Evolutionary conservation across 2,329 filamentous ascomycete genomes (phyloP), one percentile per base, ranked within the genome.

Genomic region (Basipetospora chlamydospora): DNA sequence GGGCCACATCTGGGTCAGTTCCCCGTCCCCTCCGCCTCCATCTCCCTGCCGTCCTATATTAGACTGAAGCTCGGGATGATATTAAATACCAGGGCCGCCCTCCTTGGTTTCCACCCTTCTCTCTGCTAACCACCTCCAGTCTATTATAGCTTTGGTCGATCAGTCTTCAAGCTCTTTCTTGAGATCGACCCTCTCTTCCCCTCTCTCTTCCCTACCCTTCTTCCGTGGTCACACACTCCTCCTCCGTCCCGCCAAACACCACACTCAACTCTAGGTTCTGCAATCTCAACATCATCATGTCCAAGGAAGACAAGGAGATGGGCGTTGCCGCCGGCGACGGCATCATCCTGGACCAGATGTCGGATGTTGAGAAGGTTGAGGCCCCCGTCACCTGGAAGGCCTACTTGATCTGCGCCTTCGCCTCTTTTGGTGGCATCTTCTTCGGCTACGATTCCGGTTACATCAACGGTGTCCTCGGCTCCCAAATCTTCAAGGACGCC

Each of bases 381-480:
- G 76, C 77, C 10, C 75, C 77, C 46, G 68, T 80, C 47, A 80
- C 76, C 44, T 58, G 71, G 57, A 75, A 77, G 62, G 76, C 76
- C 39, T 80, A 81, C 55, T 42, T 78, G 35, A 69, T 80, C 51
- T 80, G 76, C 56, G 76, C 73, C 44, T 81, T 80, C 44, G 77
- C 77, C 41, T 73, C 76, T 23, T 79, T 80, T 42, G 77, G 77
- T 49, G 77, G 73, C 56, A 80, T 83, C 58, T 79, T 84, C 62
- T 81, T 84, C 58, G 80, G 80, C 34, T 86, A 81, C 57, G 80
- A 85, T 49, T 81, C 78, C 28, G 80, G 80, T 46, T 81, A 80
- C 59, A 81, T 82, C 62, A 75, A 73, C 53, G 74, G 74, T 52
- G 72, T 78, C 41, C 59, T 70, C 28, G 70, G 63, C 46, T 60